phyloP scores from a whole-genome alignment of 139 green algal genomes.

The Pleodorina starrii region DNA sequence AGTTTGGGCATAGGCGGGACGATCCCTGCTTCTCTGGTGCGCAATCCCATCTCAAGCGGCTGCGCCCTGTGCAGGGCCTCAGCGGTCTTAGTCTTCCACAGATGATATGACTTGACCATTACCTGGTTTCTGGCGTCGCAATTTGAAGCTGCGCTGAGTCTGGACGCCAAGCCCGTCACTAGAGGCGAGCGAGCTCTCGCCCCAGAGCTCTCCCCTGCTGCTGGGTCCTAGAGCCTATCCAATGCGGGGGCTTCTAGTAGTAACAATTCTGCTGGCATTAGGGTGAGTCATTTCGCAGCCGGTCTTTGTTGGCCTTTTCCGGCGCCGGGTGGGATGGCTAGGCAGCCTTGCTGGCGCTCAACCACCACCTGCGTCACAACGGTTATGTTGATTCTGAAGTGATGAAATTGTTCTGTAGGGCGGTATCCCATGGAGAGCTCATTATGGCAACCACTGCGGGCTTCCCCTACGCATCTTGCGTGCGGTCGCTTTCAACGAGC shows the following conservation, averaged over 20 bases:
- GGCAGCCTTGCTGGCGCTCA: no score
- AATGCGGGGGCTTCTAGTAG: background rate
- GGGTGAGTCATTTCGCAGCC: background rate
- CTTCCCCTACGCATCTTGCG: slow-evolving; percentile 25
- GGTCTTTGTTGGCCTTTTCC: background rate
- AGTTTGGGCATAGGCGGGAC: background rate
- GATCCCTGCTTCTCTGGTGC: background rate
- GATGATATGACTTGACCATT: background rate
- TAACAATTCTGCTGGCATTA: background rate
- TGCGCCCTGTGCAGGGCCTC: background rate
- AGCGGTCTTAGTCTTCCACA: background rate
- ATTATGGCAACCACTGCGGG: background rate
- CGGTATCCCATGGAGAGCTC: background rate
- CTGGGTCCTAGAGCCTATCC: background rate
- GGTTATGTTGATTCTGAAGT: no score
- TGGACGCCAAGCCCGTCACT: background rate
- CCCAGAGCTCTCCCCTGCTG: background rate
- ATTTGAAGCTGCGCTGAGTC: background rate
- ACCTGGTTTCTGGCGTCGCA: background rate
- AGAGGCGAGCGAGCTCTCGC: slow-evolving; percentile 7
- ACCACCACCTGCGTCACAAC: no score
- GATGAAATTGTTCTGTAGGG: background rate
- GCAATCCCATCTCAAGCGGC: background rate
- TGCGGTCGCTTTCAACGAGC: background rate
- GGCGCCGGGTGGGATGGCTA: background rate